Evolutionary conservation across 139 green algal species (phyloP), one percentile per base, ranked within the genome.

Genomic region (Chlorella sp.): DNA sequence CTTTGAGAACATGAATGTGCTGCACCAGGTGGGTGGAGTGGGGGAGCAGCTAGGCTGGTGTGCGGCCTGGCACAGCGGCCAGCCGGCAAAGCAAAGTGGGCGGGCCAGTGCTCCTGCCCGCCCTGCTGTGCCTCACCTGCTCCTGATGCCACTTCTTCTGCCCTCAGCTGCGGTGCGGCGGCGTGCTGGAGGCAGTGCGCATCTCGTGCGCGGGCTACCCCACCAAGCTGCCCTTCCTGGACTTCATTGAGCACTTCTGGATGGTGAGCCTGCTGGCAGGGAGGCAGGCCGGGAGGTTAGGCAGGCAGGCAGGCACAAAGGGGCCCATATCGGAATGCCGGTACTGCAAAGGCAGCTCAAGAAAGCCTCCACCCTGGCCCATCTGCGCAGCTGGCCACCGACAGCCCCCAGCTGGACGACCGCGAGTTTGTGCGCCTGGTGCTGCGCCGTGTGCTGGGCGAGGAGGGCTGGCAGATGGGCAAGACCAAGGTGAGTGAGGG

Each of bases 171-270:
- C 93, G 96, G 32, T 99, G 97, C 81, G 97, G 97, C 54, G 97
- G 97, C 84, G 97, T 99, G 73, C 92, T 99, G 84, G 97, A 99
- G 93, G 97, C 97, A 1, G 95, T 99, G 62, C 94, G 97, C 87
- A 99, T 99, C 91, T 94, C 86, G 80, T 98, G 93, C 81, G 97
- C 97, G 8, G 96, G 97, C 72, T 99, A 97, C 90, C 97, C 97
- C 69, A 96, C 95, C 51, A 97, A 98, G 84, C 88, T 90, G 28
- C 89, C 86, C 7, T 98, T 95, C 85, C 85, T 92, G 30, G 96
- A 98, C 73, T 99, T 99, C 92, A 92, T 98, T 30, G 96, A 98
- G 83, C 93, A 98, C 86, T 99, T 98, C 89, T 97, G 94, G 92
- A 90, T 92, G 58, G 92, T 99, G 51, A 90, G 85, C n/a, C 91